These are phyloP conservation scores for Oxyria digyna DNA, from an alignment of 148 eudicot species.

Conservation along the genomic window DNA sequence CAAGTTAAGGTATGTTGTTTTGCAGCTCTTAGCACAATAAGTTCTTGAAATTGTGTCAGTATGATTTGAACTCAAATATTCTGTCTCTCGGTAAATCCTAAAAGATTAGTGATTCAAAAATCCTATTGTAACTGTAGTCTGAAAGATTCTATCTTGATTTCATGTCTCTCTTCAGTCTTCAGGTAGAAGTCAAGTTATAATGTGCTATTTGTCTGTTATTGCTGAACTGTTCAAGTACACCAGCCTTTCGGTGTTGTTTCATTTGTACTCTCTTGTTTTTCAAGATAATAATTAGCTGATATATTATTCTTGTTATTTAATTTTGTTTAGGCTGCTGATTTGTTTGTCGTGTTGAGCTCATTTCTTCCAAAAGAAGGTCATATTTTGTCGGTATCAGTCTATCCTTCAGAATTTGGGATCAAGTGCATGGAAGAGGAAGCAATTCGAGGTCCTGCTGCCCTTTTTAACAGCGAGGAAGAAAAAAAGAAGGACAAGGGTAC, in stretches of 20 bases:
- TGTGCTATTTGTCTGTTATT: background rate
- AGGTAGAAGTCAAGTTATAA: background rate
- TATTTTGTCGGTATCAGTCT: conserved; percentile 68
- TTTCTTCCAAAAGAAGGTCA: conserved; percentile 71
- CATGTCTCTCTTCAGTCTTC: background rate
- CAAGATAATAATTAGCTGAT: background rate
- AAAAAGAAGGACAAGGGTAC: conserved; percentile 21
- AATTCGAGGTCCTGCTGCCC: conserved; percentile 68
- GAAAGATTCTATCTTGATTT: background rate
- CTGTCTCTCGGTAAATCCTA: background rate
- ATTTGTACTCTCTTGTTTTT: background rate
- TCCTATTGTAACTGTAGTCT: background rate
- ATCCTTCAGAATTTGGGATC: conserved; percentile 96
- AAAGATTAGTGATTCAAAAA: background rate
- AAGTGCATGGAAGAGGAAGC: conserved; percentile 96
- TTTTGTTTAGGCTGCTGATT: conserved; percentile 60
- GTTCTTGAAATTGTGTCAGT: too few relatives aligned
- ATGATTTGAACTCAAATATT: background rate
- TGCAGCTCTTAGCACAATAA: background rate
- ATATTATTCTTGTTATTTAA: background rate
- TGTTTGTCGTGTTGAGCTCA: conserved; percentile 63
- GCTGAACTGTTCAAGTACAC: background rate
- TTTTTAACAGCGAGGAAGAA: conserved; percentile 52
- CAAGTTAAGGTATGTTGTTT: conserved; percentile 53
- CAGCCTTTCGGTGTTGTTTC: background rate